A percentile compares a stretch with the other conserved stretches of the same genome.
Evolutionary conservation across 2,329 filamentous ascomycete species (phyloP).

Genomic region (Fusarium udum): DNA sequence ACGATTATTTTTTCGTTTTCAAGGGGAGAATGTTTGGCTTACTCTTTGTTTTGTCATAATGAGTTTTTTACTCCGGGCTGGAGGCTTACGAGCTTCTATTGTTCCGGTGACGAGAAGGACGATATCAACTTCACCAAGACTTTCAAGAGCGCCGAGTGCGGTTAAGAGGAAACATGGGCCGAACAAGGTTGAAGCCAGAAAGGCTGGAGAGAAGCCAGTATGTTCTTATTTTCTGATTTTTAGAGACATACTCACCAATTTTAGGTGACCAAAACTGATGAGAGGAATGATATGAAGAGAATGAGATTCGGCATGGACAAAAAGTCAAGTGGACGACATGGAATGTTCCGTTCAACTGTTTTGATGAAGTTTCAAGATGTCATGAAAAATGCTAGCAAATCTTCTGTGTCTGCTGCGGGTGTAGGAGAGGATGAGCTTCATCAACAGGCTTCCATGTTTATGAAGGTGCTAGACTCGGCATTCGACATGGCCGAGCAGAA

Average conservation of each 20-base stretch:
- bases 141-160: background rate
- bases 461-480: slow-evolving; percentile 54
- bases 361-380: slow-evolving; percentile 50
- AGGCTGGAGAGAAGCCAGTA: slow-evolving; percentile 28
- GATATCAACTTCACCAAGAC: slow-evolving; percentile 40
- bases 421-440: slow-evolving; percentile 54
- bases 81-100: slow-evolving; percentile 38
- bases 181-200: background rate
- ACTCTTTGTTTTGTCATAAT: slow-evolving; percentile 37
- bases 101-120: slow-evolving; percentile 30
- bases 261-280: slow-evolving; percentile 42
- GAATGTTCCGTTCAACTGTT: slow-evolving; percentile 48
- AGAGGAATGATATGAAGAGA: slow-evolving; percentile 48
- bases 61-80: slow-evolving; percentile 44
- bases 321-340: slow-evolving; percentile 44
- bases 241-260: background rate
- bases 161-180: background rate
- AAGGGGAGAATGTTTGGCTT: slow-evolving; percentile 29
- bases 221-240: background rate
- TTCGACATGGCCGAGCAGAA: slow-evolving; percentile 56
- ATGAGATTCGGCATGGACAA: slow-evolving; percentile 41
- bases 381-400: slow-evolving; percentile 41
- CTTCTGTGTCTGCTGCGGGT: slow-evolving; percentile 39
- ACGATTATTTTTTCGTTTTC: background rate
- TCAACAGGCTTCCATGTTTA: slow-evolving; percentile 57